Conservation (phyloP, 495 filamentous ascomycete genomes). For the Hyaloscypha bicolor region DNA sequence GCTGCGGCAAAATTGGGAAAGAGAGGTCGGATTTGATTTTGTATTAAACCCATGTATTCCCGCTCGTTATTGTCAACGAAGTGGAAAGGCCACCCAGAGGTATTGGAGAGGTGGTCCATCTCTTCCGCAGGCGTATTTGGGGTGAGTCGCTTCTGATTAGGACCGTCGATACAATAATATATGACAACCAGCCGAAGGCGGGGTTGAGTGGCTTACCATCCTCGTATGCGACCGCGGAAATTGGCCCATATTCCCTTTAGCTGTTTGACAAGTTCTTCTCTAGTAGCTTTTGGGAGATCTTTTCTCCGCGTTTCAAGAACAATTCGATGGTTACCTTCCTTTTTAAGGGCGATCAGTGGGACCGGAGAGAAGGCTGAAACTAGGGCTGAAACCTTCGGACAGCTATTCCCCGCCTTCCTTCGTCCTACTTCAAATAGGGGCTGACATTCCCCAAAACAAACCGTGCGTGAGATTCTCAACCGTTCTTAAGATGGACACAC, state of each 20-base stretch:
- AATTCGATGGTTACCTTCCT: background rate
- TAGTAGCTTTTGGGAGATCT: background rate
- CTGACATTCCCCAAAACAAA: conserved; percentile 7
- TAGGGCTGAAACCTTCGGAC: conserved; percentile 3
- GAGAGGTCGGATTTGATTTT: conserved; percentile 21
- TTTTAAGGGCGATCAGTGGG: background rate
- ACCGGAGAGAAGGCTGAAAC: conserved; percentile 14
- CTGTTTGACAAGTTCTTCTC: background rate
- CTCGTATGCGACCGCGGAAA: background rate
- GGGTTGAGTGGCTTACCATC: conserved; percentile 2
- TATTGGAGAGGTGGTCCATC: background rate
- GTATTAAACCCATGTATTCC: conserved; percentile 21
- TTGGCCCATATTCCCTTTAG: conserved; percentile 1
- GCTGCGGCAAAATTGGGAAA: conserved; percentile 17
- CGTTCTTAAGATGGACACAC: conserved; percentile 4
- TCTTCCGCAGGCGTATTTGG: background rate
- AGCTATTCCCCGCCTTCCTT: background rate
- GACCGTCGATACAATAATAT: background rate
- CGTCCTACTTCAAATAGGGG: conserved; percentile 8
- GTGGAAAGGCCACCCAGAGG: conserved; percentile 2
- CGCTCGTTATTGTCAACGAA: conserved; percentile 7
- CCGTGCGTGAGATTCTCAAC: conserved; percentile 1
- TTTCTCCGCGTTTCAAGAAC: background rate
- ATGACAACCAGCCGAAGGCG: background rate
- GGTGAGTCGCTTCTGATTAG: background rate